These are phyloP conservation scores for Boletus putidus DNA, from an alignment of 1,284 basidiomycete genomes.

Conservation along the genomic window DNA sequence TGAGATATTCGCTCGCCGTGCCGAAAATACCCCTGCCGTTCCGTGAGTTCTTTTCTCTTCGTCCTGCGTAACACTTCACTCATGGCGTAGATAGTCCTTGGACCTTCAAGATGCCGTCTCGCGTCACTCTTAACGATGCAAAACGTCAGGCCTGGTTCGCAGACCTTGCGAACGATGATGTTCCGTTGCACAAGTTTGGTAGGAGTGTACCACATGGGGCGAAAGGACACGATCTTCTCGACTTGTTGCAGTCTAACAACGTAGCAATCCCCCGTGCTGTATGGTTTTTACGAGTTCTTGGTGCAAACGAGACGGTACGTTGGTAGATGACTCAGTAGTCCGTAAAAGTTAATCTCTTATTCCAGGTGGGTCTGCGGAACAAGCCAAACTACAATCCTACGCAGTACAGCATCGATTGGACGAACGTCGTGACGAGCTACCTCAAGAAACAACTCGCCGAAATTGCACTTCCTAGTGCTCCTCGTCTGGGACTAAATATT, in stretches of 20 bases:
- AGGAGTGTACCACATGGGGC: slow-evolving; percentile 93
- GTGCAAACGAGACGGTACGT: slow-evolving; percentile 88
- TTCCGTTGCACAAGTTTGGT: slow-evolving; percentile 86
- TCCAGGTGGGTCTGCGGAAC: slow-evolving; percentile 67
- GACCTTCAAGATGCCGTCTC: slow-evolving; percentile 80
- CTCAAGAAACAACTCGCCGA: slow-evolving; percentile 87
- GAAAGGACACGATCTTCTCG: slow-evolving; percentile 88
- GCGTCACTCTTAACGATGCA: slow-evolving; percentile 88
- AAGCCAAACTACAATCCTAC: slow-evolving; percentile 74
- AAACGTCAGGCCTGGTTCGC: slow-evolving; percentile 89
- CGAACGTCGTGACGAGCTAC: slow-evolving; percentile 82
- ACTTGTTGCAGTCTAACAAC: slow-evolving; percentile 78
- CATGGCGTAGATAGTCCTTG: slow-evolving; percentile 51
- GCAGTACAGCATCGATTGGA: slow-evolving; percentile 90
- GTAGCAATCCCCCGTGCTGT: slow-evolving; percentile 87
- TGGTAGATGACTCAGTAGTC: neutral
- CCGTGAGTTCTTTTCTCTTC: slow-evolving; percentile 50
- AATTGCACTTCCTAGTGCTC: slow-evolving; percentile 79
- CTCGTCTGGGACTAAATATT: slow-evolving; percentile 69
- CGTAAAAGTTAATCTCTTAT: neutral
- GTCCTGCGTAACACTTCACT: neutral
- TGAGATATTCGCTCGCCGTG: slow-evolving; percentile 69
- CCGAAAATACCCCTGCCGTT: slow-evolving; percentile 54
- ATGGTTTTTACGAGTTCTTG: slow-evolving; percentile 94
- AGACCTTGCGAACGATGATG: slow-evolving; percentile 86